Conservation (phyloP, 2,329 filamentous ascomycete genomes). For the Ceratocystis destructans region DNA sequence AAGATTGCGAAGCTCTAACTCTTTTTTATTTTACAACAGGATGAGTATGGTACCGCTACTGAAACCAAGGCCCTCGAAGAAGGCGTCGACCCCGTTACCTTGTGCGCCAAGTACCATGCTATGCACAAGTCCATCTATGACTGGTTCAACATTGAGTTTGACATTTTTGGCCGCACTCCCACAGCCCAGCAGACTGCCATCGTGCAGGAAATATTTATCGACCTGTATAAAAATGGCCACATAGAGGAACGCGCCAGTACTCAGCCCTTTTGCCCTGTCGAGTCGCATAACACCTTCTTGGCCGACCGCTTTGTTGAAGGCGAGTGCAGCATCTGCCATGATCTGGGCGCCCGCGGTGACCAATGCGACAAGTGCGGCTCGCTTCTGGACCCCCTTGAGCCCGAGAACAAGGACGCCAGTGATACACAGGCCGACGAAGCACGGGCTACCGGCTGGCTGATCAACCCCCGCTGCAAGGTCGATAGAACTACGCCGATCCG, state of each 20-base stretch:
- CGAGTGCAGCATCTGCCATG: slow-evolving; percentile 59
- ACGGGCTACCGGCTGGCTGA: slow-evolving; percentile 39
- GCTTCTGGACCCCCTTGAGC: slow-evolving; percentile 56
- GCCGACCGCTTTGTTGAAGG: slow-evolving; percentile 81
- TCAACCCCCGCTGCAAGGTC: slow-evolving; percentile 82
- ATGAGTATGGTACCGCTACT: slow-evolving; percentile 92
- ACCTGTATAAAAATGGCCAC: slow-evolving; percentile 78
- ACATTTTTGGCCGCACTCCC: slow-evolving; percentile 87
- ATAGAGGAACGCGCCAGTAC: slow-evolving; percentile 75
- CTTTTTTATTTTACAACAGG: slow-evolving; percentile 33
- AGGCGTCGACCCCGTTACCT: slow-evolving; percentile 62
- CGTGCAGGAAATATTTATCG: slow-evolving; percentile 76
- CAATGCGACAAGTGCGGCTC: slow-evolving; percentile 64
- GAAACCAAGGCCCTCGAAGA: slow-evolving; percentile 92
- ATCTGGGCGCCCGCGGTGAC: slow-evolving; percentile 57
- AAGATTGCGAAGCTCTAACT: not conserved
- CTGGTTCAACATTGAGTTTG: slow-evolving; percentile 92
- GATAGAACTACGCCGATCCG: slow-evolving; percentile 69
- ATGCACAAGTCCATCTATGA: slow-evolving; percentile 85
- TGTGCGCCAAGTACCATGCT: slow-evolving; percentile 86
- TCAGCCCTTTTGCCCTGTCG: slow-evolving; percentile 67
- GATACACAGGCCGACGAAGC: slow-evolving; percentile 24
- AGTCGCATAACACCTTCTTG: slow-evolving; percentile 59
- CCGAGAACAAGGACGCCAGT: slow-evolving; percentile 27
- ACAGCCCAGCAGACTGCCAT: slow-evolving; percentile 84